Evolutionary conservation across 2,329 filamentous ascomycete species (phyloP).

Genomic region (Fusarium anthophilum): DNA sequence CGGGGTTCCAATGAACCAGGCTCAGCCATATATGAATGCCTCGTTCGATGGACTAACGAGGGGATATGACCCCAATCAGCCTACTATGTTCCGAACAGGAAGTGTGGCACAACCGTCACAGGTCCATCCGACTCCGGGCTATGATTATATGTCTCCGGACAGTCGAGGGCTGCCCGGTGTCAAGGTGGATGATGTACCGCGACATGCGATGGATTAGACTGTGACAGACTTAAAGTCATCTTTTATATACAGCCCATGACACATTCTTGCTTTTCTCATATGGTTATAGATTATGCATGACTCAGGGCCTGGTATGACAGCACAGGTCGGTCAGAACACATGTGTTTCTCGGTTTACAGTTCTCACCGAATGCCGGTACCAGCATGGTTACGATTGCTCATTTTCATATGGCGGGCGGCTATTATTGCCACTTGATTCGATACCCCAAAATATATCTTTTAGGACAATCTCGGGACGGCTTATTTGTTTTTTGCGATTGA

Average conservation of each 20-base stretch:
- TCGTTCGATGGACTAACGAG: conserved; percentile 50
- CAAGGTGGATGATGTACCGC: conserved; percentile 44
- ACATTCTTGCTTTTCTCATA: conserved; percentile 20
- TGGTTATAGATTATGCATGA: conserved; percentile 37
- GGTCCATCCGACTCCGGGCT: conserved; percentile 46
- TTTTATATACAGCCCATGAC: conserved; percentile 1
- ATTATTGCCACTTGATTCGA: conserved; percentile 24
- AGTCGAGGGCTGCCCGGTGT: conserved; percentile 45
- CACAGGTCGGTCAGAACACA: conserved; percentile 39
- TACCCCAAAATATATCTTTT: conserved; percentile 32
- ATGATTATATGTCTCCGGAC: conserved; percentile 50
- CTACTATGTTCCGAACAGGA: conserved; percentile 47
- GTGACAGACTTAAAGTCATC: background rate
- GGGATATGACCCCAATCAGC: conserved; percentile 46
- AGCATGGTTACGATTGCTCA: conserved; percentile 10
- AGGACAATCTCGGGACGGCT: conserved; percentile 20
- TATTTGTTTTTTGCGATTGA: conserved; percentile 23
- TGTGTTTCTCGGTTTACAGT: conserved; percentile 15
- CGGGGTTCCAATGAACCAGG: conserved; percentile 46
- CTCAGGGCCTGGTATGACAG: conserved; percentile 43
- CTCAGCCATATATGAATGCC: conserved; percentile 46
- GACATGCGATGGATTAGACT: conserved; percentile 43
- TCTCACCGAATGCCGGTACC: conserved; percentile 2
- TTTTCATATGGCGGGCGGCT: conserved; percentile 20
- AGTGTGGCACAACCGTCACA: conserved; percentile 43